These are phyloP conservation scores for Glutinoglossum americanum DNA, from an alignment of 495 filamentous ascomycete genomes.

Conservation along the genomic window DNA sequence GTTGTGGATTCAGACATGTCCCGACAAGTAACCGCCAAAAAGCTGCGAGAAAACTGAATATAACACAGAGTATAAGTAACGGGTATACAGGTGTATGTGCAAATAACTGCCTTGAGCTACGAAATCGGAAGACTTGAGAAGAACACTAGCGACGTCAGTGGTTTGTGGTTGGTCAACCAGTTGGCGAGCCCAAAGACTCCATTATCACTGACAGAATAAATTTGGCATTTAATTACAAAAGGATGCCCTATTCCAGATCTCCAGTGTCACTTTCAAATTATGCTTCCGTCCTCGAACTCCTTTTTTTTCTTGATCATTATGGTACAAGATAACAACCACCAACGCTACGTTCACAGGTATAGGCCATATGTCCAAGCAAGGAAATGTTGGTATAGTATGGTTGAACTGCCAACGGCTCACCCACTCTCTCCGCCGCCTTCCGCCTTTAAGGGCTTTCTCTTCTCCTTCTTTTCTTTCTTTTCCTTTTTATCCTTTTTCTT, in stretches of 20 bases:
- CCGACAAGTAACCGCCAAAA: neutral
- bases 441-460: constrained; percentile 34
- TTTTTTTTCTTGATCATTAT: neutral
- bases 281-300: neutral
- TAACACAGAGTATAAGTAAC: neutral
- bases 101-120: neutral
- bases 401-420: neutral
- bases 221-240: neutral
- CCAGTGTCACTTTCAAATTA: neutral
- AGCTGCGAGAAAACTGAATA: neutral
- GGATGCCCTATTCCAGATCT: neutral
- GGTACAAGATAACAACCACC: neutral
- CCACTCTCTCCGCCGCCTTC: constrained; percentile 17
- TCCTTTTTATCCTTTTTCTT: constrained; percentile 58
- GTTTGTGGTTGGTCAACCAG: neutral
- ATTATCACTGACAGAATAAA: neutral
- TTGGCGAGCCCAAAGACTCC: neutral
- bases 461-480: constrained; percentile 43
- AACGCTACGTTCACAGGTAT: neutral
- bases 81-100: neutral
- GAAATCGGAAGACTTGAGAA: neutral
- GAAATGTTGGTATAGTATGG: neutral
- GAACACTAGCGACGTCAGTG: neutral
- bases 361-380: neutral
- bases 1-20: constrained; percentile 25